Evolutionary conservation across 140 eudicot genomes (phyloP), one percentile per base, ranked within the genome.

Genomic region (Erigeron philadelphicus): DNA sequence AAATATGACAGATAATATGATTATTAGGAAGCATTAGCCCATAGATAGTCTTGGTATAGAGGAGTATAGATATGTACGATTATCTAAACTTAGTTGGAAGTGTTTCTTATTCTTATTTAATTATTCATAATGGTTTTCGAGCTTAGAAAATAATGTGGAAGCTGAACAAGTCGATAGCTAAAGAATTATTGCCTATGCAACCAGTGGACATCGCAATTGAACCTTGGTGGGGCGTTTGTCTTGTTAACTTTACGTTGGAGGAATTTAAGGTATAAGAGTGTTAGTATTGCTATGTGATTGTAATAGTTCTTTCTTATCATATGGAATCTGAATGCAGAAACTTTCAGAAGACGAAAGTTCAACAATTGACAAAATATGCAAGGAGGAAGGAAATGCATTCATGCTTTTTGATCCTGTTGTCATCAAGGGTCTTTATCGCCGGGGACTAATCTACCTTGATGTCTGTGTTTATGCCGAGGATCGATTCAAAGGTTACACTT

Each of bases 221-320:
- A 75, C 96, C 96, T 64, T 93, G 96, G 98, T 93, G 98, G 98
- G 98, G 91, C 61, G 90, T 89, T 75, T 89, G 95, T 81, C 88
- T 93, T 13, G 98, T 93, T 79, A 93, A 93, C 80, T 93, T 93
- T 69, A 88, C 98, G 35, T 66, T 89, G 61, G 98, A 93, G 79
- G 98, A 93, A 81, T 89, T 93, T 68, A 93, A 93, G 96, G 98
- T 87, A 64, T 79, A 70, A 44, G 11, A 56, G 11, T 19, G 42
- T 47, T 23, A 46, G 40, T 56, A 55, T 73, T 64, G 19, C 31
- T 76, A 40, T 64, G 31, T 64, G 64, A 48, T 72, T 72, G 61
- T 21, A 41, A 47, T n/a, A 57, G 53, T 35, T 40, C 3, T 48
- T 63, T 38, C 45, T 41, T 81, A 68, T 47, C 44, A 9, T 56